Percentiles rank a stretch among this genome's conserved stretches.
Evolutionary conservation across 495 filamentous ascomycete genomes (phyloP).

Genomic region (Rusavskia elegans): DNA sequence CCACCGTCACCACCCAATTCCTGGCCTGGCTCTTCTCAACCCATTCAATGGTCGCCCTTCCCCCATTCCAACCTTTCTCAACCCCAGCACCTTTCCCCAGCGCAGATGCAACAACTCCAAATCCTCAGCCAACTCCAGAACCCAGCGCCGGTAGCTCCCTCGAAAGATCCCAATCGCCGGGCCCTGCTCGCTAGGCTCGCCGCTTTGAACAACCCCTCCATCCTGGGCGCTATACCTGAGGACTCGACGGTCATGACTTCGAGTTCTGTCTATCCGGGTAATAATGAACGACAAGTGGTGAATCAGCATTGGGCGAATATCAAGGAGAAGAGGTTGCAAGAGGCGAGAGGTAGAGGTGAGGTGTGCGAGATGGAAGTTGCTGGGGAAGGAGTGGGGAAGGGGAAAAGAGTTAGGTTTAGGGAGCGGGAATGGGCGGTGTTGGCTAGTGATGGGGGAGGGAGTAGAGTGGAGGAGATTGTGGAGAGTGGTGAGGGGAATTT

Average conservation of each 20-base stretch:
- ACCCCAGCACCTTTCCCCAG: too few relatives aligned
- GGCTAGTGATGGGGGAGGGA: neutral
- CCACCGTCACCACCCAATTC: too few relatives aligned
- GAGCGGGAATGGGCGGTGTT: neutral
- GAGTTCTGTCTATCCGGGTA: neutral
- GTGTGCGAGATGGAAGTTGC: neutral
- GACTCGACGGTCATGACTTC: neutral
- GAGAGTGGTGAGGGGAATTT: too few relatives aligned
- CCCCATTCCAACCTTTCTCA: too few relatives aligned
- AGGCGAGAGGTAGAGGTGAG: conserved; percentile 5
- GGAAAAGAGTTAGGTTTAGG: conserved; percentile 4
- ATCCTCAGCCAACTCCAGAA: too few relatives aligned
- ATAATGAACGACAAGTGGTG: neutral
- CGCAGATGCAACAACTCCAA: too few relatives aligned
- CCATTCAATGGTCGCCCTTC: too few relatives aligned
- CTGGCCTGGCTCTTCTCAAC: too few relatives aligned
- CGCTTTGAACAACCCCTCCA: neutral
- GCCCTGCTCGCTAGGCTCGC: neutral
- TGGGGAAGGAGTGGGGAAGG: conserved; percentile 3
- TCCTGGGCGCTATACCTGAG: neutral
- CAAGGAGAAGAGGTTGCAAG: neutral
- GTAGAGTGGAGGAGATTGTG: neutral
- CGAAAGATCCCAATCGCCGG: neutral
- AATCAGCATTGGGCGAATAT: neutral
- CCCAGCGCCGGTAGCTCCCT: too few relatives aligned